Conservation (phyloP, 2,329 filamentous ascomycete species). For the Penicillium brasilianum region DNA sequence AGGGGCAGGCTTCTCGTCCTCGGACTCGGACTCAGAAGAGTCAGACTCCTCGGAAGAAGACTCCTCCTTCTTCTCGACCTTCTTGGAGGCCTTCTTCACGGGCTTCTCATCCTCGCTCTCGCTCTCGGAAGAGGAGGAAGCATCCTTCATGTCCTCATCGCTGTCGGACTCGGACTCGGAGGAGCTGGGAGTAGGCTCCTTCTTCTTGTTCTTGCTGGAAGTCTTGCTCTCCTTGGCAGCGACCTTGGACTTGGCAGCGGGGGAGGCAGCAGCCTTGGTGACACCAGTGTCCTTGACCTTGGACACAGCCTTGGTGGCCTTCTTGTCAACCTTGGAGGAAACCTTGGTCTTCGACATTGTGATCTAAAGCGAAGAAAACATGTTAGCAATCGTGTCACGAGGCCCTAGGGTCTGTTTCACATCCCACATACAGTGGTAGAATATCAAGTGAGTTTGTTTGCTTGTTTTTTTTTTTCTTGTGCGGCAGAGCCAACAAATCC, state of each 20-base stretch:
- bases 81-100: slow-evolving; percentile 34
- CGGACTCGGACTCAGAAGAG: slow-evolving; percentile 35
- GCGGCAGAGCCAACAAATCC: slow-evolving; percentile 45
- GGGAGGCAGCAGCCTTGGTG: slow-evolving; percentile 50
- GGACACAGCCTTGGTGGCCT: slow-evolving; percentile 49
- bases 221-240: slow-evolving; percentile 48
- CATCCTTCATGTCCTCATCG: slow-evolving; percentile 46
- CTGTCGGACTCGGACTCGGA: slow-evolving; percentile 43
- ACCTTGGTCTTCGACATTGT: slow-evolving; percentile 55
- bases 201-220: slow-evolving; percentile 50
- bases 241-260: slow-evolving; percentile 52
- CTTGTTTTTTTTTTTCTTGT: slow-evolving; percentile 26
- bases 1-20: slow-evolving; percentile 43
- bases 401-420: slow-evolving; percentile 10
- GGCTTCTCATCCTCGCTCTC: slow-evolving; percentile 43
- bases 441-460: slow-evolving; percentile 19
- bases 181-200: slow-evolving; percentile 44
- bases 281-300: slow-evolving; percentile 56
- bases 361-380: slow-evolving; percentile 26
- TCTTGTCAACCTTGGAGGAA: slow-evolving; percentile 47
- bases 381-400: slow-evolving; percentile 28
- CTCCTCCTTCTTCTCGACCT: slow-evolving; percentile 35
- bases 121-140: slow-evolving; percentile 33
- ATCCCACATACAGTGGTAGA: slow-evolving; percentile 29
- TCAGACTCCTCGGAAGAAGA: slow-evolving; percentile 37